These are phyloP conservation scores for Monascus purpureus DNA, from an alignment of 495 filamentous ascomycete species.

Conservation along the genomic window DNA sequence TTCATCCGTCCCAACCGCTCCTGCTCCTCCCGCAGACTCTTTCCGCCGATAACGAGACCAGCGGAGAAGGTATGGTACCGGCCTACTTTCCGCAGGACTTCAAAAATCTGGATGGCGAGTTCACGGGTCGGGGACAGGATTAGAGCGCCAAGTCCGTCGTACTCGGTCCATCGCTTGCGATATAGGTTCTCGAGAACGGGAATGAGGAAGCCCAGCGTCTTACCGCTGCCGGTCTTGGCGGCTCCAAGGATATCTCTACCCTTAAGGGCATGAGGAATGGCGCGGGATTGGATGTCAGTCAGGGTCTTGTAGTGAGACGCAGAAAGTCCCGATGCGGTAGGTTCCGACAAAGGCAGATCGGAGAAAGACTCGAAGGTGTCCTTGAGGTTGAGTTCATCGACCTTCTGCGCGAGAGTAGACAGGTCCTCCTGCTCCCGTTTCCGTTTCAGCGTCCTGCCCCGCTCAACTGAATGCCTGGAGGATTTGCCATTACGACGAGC, in stretches of 20 bases:
- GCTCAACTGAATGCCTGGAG: constrained; percentile 11
- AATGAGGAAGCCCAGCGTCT: constrained; percentile 86
- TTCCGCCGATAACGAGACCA: constrained; percentile 90
- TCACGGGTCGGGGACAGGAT: constrained; percentile 92
- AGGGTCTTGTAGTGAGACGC: constrained; percentile 79
- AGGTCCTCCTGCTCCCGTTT: constrained; percentile 40
- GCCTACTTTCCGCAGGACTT: constrained; percentile 82
- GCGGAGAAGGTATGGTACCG: constrained; percentile 84
- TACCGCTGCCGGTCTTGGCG: constrained; percentile 92
- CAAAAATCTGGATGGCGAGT: constrained; percentile 93
- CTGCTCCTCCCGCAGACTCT: constrained; percentile 75
- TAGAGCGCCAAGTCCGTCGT: constrained; percentile 83
- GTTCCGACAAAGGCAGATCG: constrained; percentile 73
- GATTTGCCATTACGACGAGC: constrained; percentile 10
- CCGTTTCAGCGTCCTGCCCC: constrained; percentile 40
- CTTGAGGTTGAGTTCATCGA: constrained; percentile 40
- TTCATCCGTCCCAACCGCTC: constrained; percentile 88
- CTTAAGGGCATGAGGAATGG: constrained; percentile 74
- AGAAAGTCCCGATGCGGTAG: constrained; percentile 68
- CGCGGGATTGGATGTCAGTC: constrained; percentile 83
- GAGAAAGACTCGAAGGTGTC: constrained; percentile 41
- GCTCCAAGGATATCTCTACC: constrained; percentile 85
- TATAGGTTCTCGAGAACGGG: constrained; percentile 94
- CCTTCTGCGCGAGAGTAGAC: constrained; percentile 28
- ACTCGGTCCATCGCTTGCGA: constrained; percentile 73